phyloP scores from a whole-genome alignment of 1,284 basidiomycete genomes.

The Melanopsichium pennsylvanicum region DNA sequence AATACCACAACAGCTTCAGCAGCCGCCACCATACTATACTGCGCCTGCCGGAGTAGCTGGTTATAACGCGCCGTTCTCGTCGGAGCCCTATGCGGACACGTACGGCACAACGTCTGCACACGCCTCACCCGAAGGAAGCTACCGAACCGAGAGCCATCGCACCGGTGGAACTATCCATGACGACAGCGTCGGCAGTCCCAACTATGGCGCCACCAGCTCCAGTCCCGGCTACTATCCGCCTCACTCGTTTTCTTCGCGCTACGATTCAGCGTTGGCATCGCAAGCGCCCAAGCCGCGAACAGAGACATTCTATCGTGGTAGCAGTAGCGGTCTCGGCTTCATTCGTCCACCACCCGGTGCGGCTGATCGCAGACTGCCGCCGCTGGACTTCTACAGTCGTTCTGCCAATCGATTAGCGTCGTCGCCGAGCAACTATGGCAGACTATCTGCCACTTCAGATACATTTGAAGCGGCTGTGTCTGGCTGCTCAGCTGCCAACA shows the following conservation, averaged over 20 bases:
- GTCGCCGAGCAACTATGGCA: conserved; percentile 24
- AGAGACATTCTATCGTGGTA: conserved; percentile 38
- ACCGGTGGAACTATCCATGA: conserved; percentile 15
- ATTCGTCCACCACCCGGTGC: conserved; percentile 23
- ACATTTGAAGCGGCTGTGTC: conserved; percentile 15
- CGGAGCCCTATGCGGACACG: conserved; percentile 4
- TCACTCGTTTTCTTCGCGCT: conserved; percentile 26
- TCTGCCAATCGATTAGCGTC: conserved; percentile 18
- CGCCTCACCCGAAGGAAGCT: conserved; percentile 15
- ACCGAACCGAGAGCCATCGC: conserved; percentile 24
- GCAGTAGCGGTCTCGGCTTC: conserved; percentile 38
- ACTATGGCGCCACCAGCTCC: conserved; percentile 2
- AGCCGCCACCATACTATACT: neutral
- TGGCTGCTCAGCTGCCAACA: conserved; percentile 1
- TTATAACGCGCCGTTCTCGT: neutral
- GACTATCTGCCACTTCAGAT: conserved; percentile 19
- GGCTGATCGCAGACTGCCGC: conserved; percentile 23
- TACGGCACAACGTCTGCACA: conserved; percentile 15
- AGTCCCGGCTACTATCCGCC: conserved; percentile 24
- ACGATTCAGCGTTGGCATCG: conserved; percentile 17
- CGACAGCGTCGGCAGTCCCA: conserved; percentile 30
- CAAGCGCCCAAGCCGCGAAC: conserved; percentile 12
- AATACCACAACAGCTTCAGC: neutral
- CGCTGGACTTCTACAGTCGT: conserved; percentile 20
- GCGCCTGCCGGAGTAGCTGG: neutral